phyloP scores from a whole-genome alignment of 192 early-diverging fungal species.

The Mortierella antarctica region DNA sequence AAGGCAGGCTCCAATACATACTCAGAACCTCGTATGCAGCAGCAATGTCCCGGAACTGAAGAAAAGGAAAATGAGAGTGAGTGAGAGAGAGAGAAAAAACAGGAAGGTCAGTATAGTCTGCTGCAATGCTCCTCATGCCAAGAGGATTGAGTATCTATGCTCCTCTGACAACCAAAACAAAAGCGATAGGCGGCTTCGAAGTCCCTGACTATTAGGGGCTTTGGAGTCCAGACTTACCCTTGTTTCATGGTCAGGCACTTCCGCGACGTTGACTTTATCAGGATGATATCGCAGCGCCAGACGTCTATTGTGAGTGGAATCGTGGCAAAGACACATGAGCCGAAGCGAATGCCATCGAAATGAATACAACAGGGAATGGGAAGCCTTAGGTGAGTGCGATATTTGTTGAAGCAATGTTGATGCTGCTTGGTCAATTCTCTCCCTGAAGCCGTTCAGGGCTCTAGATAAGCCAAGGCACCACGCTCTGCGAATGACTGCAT shows the following conservation, averaged over 20 bases:
- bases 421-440: too few species aligned
- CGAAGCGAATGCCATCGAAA: too few species aligned
- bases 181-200: too few species aligned
- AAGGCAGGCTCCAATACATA: constrained; percentile 13
- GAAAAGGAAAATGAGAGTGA: neutral
- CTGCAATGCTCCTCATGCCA: neutral
- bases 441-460: too few species aligned
- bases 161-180: neutral
- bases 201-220: neutral
- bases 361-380: too few species aligned
- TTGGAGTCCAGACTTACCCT: constrained; percentile 16
- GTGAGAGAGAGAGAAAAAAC: neutral
- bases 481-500: too few species aligned
- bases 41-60: constrained; percentile 84
- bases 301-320: constrained; percentile 22
- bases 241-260: constrained; percentile 50
- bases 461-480: too few species aligned
- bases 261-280: constrained; percentile 66
- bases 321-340: neutral
- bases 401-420: too few species aligned
- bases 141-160: constrained; percentile 6
- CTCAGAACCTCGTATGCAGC: constrained; percentile 86
- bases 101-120: neutral
- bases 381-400: too few species aligned
- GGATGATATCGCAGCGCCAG: constrained; percentile 73